Conservation (phyloP, 2,329 filamentous ascomycete species). For the Chrysosporium queenslandicum region DNA sequence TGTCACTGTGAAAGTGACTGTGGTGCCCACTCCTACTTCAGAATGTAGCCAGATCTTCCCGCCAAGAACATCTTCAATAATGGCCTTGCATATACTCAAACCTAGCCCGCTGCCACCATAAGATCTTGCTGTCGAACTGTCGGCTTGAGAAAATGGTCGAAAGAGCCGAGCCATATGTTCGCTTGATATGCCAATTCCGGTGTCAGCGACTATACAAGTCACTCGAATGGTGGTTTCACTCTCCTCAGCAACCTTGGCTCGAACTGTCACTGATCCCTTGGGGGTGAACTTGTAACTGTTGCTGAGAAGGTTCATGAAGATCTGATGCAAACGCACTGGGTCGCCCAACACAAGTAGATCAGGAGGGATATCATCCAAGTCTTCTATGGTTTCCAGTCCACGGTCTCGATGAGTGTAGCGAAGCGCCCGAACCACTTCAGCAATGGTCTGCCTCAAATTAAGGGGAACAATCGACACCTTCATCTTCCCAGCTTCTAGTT, state of each 20-base stretch:
- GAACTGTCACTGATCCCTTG: conserved; percentile 73
- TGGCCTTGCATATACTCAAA: conserved; percentile 85
- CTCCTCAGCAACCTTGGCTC: conserved; percentile 62
- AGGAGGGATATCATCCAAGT: conserved; percentile 51
- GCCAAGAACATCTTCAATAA: conserved; percentile 86
- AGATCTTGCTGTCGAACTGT: conserved; percentile 78
- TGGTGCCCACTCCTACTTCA: conserved; percentile 51
- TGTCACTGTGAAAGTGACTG: conserved; percentile 67
- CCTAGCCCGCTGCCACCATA: conserved; percentile 88
- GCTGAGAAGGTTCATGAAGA: conserved; percentile 68
- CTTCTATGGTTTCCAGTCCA: conserved; percentile 51
- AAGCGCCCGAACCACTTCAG: conserved; percentile 53
- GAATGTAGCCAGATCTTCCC: conserved; percentile 77
- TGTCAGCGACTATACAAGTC: conserved; percentile 79
- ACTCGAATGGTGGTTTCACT: conserved; percentile 60
- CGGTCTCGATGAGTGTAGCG: conserved; percentile 54
- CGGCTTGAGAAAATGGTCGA: conserved; percentile 84
- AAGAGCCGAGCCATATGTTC: conserved; percentile 72
- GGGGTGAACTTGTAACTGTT: conserved; percentile 95
- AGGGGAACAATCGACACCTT: conserved; percentile 76
- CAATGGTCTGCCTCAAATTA: conserved; percentile 58
- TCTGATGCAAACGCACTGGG: conserved; percentile 71
- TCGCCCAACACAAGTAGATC: conserved; percentile 68
- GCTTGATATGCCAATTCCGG: conserved; percentile 79
- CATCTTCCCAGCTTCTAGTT: conserved; percentile 78